phyloP scores from a whole-genome alignment of 2,329 filamentous ascomycete genomes.

The Chalaropsis ovoidea region DNA sequence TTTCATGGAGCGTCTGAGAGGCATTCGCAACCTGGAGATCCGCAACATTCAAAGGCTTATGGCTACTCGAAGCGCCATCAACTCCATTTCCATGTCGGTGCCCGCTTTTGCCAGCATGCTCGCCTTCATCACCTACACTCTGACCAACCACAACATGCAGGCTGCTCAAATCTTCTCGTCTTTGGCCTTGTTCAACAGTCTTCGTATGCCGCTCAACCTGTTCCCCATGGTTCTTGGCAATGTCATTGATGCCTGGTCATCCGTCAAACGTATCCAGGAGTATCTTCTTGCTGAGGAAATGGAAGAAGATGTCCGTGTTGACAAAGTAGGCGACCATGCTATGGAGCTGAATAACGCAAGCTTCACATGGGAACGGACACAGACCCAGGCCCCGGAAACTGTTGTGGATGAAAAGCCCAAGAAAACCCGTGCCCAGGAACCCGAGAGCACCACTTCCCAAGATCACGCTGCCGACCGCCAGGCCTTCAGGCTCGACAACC shows the following conservation, averaged over 20 bases:
- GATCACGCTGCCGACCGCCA: conserved; percentile 43
- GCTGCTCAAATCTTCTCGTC: conserved; percentile 85
- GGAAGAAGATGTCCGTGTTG: conserved; percentile 53
- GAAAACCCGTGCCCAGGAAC: conserved; percentile 26
- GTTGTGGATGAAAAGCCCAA: conserved; percentile 32
- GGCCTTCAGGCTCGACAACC: conserved; percentile 61
- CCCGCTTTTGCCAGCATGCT: conserved; percentile 94
- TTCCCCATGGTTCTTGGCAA: conserved; percentile 82
- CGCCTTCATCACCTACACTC: conserved; percentile 73
- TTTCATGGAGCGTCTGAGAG: conserved; percentile 65
- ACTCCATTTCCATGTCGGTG: conserved; percentile 72
- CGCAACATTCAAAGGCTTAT: conserved; percentile 72
- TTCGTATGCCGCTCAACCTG: conserved; percentile 82
- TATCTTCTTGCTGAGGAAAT: conserved; percentile 81
- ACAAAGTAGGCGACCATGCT: conserved; percentile 53
- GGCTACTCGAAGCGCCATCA: conserved; percentile 73
- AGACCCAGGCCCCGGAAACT: conserved; percentile 41
- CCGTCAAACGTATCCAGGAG: conserved; percentile 73
- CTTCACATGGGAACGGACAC: conserved; percentile 78
- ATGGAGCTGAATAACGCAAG: conserved; percentile 61
- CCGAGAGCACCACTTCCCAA: conserved; percentile 29
- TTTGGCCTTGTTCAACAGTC: conserved; percentile 80
- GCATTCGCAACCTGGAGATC: conserved; percentile 68
- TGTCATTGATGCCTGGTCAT: conserved; percentile 79
- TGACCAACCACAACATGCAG: conserved; percentile 55